Conservation (phyloP, 305 asterid species). For the Fraxinus albicans region DNA sequence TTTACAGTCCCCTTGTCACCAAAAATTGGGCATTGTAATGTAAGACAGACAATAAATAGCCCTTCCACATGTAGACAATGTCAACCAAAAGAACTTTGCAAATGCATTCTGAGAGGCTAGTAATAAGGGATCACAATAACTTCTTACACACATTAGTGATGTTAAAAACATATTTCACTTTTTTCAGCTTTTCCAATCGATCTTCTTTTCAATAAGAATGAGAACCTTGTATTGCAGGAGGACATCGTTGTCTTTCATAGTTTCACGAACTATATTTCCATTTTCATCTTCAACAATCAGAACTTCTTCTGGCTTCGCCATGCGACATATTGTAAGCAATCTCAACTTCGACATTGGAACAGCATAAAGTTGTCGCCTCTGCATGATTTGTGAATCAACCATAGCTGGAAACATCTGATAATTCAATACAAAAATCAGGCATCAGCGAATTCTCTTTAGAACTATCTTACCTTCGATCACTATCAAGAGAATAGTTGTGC, state of each 20-base stretch:
- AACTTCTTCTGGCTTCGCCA: constrained; percentile 99
- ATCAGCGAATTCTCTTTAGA: not conserved
- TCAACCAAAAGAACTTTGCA: not conserved
- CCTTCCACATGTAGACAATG: not conserved
- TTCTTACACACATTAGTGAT: not conserved
- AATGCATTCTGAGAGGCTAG: not conserved
- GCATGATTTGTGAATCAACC: constrained; percentile 73
- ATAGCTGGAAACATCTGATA: constrained; percentile 65
- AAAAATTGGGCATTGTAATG: not conserved
- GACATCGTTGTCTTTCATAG: constrained; percentile 97
- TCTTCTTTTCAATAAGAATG: constrained; percentile 1
- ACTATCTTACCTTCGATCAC: not conserved
- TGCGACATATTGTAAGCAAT: constrained; percentile 89
- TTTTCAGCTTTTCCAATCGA: not conserved
- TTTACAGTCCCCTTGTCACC: not conserved
- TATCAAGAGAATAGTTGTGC: not conserved
- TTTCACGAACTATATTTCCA: constrained; percentile 99
- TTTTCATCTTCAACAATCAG: constrained; percentile 96
- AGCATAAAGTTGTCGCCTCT: constrained; percentile 83
- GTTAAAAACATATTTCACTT: not conserved
- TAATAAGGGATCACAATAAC: not conserved
- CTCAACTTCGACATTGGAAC: constrained; percentile 96
- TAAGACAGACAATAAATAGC: not conserved
- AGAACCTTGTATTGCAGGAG: constrained; percentile 95
- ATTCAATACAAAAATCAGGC: constrained; percentile 25